Evolutionary conservation across 1,139 yeast species (phyloP), one percentile per base, ranked within the genome.

Genomic region (Saccharomyces hybrid): DNA sequence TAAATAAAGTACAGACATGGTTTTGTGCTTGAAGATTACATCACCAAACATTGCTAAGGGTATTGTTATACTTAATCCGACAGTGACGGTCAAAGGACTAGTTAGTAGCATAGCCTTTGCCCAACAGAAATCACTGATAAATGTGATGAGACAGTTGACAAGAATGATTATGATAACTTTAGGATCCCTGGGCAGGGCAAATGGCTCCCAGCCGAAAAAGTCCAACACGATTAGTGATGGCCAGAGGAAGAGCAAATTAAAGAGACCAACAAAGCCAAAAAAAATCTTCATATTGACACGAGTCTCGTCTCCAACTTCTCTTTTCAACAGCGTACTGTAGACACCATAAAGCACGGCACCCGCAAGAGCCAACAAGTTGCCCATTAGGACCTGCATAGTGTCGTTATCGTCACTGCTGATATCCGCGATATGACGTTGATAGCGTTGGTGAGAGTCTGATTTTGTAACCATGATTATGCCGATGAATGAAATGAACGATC

Each of bases 11-110:
- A 77, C 62, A 46, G 87, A 79, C 61, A 88, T 78, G 42, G 74
- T 69, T 61, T 86, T 83, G 38, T 81, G 81, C 65, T 87, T 86
- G 61, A 90, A 74, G 4, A 88, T 57, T 74, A 90, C 79, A 66
- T 93, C 99, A 28, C 97, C 97, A 23, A 89, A 71, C 88, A 91
- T 86, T 1, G 97, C 96, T 57, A 91, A 77, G 0, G 98, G 98
- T 42, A 91, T 91, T 0, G 97, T 88, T 63, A 91, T 82, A 25
- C 95, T 85, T 48, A 91, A 76, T 0, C 98, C 98, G 13, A 90
- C 95, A 0, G 98, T 91, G 2, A 90, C 97, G 0, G 96, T 90
- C 60, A 91, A 76, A 0, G 98, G 98, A 50, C 93, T 84, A 1
- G 97, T 91, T 67, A 91, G 74, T 30, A 91, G 77, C 77, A 90